Evolutionary conservation across 495 filamentous ascomycete species (phyloP), one percentile per base, ranked within the genome.

Genomic region (Aspergillus egyptiacus): DNA sequence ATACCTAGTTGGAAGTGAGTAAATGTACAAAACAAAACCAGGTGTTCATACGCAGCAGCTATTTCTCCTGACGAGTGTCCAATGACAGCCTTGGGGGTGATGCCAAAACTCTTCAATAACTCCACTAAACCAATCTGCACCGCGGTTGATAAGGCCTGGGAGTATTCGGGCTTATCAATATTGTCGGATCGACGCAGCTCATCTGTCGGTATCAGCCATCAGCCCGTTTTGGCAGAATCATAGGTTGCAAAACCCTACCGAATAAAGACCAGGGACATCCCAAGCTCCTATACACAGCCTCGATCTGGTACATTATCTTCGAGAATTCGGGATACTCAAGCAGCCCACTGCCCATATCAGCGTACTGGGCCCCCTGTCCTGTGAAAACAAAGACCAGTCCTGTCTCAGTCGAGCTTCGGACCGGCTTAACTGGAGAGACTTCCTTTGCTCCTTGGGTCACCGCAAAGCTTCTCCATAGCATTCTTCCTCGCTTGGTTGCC

Each of bases 281-380:
- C n/a, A 59, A 18, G 6, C 34, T 25, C 5, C 17, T 11, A 5
- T 20, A 66, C 46, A 46, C 50, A 54, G 14, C 30, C 13, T 35
- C 35, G 17, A 30, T 28, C 32, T 28, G 17, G 14, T 14, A 44
- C 19, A 47, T 46, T 6, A 37, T 48, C 24, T 60, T 18, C 0
- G 9, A 20, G 39, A 68, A 69, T 5, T 58, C 42, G 5, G 51
- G 47, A 34, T 57, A 61, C 17, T 37, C 13, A 0, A 67, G 31
- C 14, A 73, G 57, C 18, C 67, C 54, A 0, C 41, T 39, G 0
- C 68, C 69, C 69, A 73, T 73, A 7, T 31, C 54, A 10, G 24
- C 14, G 52, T 57, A 73, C 25, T 73, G 69, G 1, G 69, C 69
- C 18, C 69, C 69, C 49, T 73, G 69, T 1, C 69, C 68, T 1